These are phyloP conservation scores for Brettanomyces naardenensis DNA, from an alignment of 805 yeast species.

Conservation along the genomic window DNA sequence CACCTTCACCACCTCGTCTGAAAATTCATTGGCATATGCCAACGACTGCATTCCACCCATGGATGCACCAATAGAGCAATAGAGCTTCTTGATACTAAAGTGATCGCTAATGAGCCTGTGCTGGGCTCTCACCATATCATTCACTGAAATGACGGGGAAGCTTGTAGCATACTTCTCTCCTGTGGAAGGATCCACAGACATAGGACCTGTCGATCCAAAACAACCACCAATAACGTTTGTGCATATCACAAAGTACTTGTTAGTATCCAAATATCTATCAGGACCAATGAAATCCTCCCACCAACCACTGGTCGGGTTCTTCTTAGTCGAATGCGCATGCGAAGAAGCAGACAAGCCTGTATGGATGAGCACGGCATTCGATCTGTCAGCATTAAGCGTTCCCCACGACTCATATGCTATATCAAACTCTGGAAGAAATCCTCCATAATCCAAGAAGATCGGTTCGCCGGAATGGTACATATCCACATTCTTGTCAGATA, in stretches of 20 bases:
- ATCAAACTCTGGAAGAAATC: constrained; percentile 60
- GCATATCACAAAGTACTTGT: constrained; percentile 75
- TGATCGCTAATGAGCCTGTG: constrained; percentile 54
- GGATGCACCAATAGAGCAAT: constrained; percentile 82
- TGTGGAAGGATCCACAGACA: constrained; percentile 67
- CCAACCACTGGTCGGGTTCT: constrained; percentile 78
- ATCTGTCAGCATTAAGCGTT: constrained; percentile 44
- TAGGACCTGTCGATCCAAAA: constrained; percentile 92
- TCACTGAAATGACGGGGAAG: constrained; percentile 78
- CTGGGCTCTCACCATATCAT: constrained; percentile 91
- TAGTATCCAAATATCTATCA: constrained; percentile 68
- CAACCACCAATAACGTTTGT: constrained; percentile 93
- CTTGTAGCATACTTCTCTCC: constrained; percentile 68
- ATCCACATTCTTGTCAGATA: constrained; percentile 59
- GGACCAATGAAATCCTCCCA: constrained; percentile 95
- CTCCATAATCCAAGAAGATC: constrained; percentile 75
- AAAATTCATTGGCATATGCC: constrained; percentile 79
- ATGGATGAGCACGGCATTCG: constrained; percentile 74
- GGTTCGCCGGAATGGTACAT: constrained; percentile 48
- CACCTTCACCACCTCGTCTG: constrained; percentile 64
- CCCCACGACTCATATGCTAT: constrained; percentile 98
- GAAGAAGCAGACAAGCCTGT: constrained; percentile 93
- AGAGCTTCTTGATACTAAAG: constrained; percentile 55
- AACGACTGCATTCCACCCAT: constrained; percentile 99
- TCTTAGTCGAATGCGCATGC: constrained; percentile 76